Conservation (phyloP, 75 land plant species). For the Azolla pinnata region DNA sequence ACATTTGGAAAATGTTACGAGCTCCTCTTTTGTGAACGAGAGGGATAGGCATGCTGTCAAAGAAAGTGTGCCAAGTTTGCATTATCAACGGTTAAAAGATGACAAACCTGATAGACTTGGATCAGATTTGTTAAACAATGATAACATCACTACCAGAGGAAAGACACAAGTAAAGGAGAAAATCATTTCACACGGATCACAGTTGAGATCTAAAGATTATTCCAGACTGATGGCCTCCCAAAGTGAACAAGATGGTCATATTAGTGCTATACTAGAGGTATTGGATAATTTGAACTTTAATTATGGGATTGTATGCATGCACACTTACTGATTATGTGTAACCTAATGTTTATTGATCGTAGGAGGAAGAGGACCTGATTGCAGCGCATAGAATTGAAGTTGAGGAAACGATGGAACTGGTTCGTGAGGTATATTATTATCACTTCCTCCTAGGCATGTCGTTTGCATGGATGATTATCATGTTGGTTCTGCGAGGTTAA, state of each 20-base stretch:
- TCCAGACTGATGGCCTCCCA: conserved; percentile 3
- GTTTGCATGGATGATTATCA: too few species aligned
- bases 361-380: conserved; percentile 49
- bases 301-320: background rate
- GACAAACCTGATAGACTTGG: conserved; percentile 18
- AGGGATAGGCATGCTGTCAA: conserved; percentile 4
- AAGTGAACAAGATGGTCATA: conserved; percentile 33
- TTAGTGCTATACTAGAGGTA: conserved; percentile 49
- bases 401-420: conserved; percentile 48
- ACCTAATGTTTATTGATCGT: conserved; percentile 1
- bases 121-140: conserved; percentile 7
- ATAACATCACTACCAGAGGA: background rate
- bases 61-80: conserved; percentile 4
- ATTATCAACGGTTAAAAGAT: conserved; percentile 15
- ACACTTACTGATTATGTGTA: background rate
- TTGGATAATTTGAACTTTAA: background rate
- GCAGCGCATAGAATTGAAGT: conserved; percentile 47
- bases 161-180: conserved; percentile 8
- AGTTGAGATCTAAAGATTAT: conserved; percentile 8
- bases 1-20: conserved; percentile 6
- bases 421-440: conserved; percentile 44
- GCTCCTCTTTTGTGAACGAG: conserved; percentile 4
- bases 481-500: too few species aligned
- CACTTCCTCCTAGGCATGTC: too few species aligned
- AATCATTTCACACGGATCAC: conserved; percentile 1